These are phyloP conservation scores for Sporisorium sorghi DNA, from an alignment of 1,284 basidiomycete species.

Conservation along the genomic window DNA sequence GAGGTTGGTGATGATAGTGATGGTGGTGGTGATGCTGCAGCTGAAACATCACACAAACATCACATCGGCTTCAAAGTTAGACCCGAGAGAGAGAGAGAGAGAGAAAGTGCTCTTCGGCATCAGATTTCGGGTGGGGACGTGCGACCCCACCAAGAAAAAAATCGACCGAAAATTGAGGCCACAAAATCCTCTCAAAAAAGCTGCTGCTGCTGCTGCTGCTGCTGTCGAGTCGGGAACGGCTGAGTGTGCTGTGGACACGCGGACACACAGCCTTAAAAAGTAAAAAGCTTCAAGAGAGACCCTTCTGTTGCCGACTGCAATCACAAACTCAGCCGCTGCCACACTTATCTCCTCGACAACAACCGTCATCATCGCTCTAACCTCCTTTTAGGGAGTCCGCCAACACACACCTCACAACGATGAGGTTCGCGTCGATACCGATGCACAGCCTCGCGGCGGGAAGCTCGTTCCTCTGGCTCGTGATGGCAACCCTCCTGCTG, in stretches of 20 bases:
- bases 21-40: neutral
- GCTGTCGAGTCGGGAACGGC: no score
- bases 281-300: no score
- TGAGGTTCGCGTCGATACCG: conserved; percentile 34
- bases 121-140: neutral
- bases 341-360: neutral
- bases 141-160: neutral
- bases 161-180: conserved; percentile 1
- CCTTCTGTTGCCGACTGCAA: neutral
- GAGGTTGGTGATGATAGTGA: neutral
- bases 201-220: no score
- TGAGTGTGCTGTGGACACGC: neutral
- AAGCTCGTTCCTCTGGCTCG: conserved; percentile 9
- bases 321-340: neutral
- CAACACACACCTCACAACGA: conserved; percentile 4
- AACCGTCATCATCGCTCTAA: neutral
- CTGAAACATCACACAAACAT: no score
- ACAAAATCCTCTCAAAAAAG: no score
- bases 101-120: neutral
- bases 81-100: conserved; percentile 1
- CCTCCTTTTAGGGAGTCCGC: neutral
- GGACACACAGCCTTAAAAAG: neutral
- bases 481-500: conserved; percentile 10
- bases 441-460: conserved; percentile 9
- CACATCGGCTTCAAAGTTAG: no score